Conservation (phyloP, 176 grass and related monocot species). For the Aegilops bicornis region DNA sequence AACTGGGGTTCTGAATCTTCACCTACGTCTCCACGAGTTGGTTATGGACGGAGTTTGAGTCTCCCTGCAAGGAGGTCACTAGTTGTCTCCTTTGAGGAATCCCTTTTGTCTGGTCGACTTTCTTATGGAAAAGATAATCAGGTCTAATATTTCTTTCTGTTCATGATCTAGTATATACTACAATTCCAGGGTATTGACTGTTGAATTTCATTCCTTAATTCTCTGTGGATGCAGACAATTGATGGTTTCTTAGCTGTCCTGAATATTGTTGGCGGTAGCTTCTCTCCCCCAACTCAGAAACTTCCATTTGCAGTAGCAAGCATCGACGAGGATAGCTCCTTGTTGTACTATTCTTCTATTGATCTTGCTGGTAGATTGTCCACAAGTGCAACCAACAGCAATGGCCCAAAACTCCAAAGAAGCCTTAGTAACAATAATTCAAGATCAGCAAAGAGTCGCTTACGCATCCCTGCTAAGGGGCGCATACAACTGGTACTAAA, state of each 20-base stretch:
- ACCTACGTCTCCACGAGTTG: slow-evolving; percentile 40
- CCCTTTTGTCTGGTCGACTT: slow-evolving; percentile 86
- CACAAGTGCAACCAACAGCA: slow-evolving; percentile 47
- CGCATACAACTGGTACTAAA: slow-evolving; percentile 85
- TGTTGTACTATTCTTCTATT: slow-evolving; percentile 96
- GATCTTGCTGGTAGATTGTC: slow-evolving; percentile 66
- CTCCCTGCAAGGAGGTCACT: slow-evolving; percentile 75
- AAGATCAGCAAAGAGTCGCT: slow-evolving; percentile 76
- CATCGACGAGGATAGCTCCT: slow-evolving; percentile 78
- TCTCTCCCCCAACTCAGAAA: slow-evolving; percentile 75
- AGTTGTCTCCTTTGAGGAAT: slow-evolving; percentile 95
- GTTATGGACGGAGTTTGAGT: slow-evolving; percentile 44
- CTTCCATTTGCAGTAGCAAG: slow-evolving; percentile 91
- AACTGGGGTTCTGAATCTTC: slow-evolving; percentile 38
- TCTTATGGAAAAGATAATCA: slow-evolving; percentile 87
- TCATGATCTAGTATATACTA: slow-evolving; percentile 4
- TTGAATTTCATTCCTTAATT: slow-evolving; percentile 35
- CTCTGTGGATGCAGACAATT: slow-evolving; percentile 61
- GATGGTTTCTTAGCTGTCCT: slow-evolving; percentile 90
- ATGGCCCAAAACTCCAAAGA: slow-evolving; percentile 55
- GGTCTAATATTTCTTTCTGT: slow-evolving; percentile 44
- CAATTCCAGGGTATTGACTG: neutral
- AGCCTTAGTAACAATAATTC: slow-evolving; percentile 75
- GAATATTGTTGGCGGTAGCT: slow-evolving; percentile 79
- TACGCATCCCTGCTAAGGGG: slow-evolving; percentile 88